Evolutionary conservation across 1,284 basidiomycete genomes (phyloP), one percentile per base, ranked within the genome.

Genomic region (Cutaneotrichosporon spelunceum): DNA sequence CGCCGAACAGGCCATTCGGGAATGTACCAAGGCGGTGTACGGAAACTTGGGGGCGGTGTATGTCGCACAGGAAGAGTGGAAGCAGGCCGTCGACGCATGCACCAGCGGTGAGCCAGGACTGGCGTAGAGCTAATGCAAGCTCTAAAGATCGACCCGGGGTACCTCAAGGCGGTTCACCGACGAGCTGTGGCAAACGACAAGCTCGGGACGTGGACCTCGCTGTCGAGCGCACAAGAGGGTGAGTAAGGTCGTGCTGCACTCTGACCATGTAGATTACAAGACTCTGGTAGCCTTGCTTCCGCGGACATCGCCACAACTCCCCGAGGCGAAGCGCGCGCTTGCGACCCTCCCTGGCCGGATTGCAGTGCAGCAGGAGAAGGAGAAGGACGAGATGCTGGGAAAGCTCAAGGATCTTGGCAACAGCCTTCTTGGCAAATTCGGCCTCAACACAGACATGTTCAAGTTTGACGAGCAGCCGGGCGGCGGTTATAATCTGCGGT

Each of bases 341-440:
- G 74, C 73, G 1, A 72, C 75, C 1, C 74, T 96, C 5, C 87
- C 88, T 53, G 86, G 86, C 36, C 84, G 87, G 6, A 78, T 88
- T 24, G 59, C 68, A 67, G 83, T 81, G 10, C 88, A 89, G 26
- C 91, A 92, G 77, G 89, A 93, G 75, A 83, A 82, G 67, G 95
- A 99, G 78, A 95, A 91, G 61, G 85, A 84, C 10, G 95, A 98
- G 76, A 95, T 97, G 91, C 67, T 98, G 69, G 85, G 82, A 62
- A 97, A 99, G 78, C 79, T 99, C 59, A 98, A 99, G 76, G 91
- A 89, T 1, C 76, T 99, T 6, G 95, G 95, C 0, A 93, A 99
- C 72, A 90, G 84, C 57, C 81, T 99, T 47, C 82, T 99, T n/a
- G 93, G 93, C 87, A 78, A 72, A 82, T 93, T 94, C 73, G 92